Conservation (phyloP, 2,329 filamentous ascomycete species). For the Ophioceras dolichostomum region DNA sequence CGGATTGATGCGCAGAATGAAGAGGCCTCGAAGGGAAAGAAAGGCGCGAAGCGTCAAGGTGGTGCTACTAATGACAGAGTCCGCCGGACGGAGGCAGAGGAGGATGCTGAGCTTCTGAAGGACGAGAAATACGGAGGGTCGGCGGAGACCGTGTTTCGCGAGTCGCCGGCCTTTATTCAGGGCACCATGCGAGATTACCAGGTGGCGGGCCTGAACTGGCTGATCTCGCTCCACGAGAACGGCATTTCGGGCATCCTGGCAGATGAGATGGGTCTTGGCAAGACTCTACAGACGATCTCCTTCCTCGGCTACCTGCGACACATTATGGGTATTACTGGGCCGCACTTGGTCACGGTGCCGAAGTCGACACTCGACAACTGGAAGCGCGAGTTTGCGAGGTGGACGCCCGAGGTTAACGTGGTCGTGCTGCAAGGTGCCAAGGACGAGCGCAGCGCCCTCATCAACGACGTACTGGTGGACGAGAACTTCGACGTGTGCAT, state of each 20-base stretch:
- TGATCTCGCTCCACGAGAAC: conserved; percentile 95
- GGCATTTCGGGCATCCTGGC: conserved; percentile 96
- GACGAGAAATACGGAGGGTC: conserved; percentile 84
- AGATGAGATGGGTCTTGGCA: conserved; percentile 97
- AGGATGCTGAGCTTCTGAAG: conserved; percentile 78
- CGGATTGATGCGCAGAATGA: conserved; percentile 92
- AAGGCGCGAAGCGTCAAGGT: conserved; percentile 66
- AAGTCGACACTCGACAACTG: conserved; percentile 98
- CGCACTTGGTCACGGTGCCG: conserved; percentile 83
- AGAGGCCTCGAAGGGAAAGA: conserved; percentile 58
- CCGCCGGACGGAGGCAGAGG: conserved; percentile 90
- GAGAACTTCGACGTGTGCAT: conserved; percentile 97
- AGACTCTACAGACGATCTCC: conserved; percentile 93
- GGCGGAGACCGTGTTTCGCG: conserved; percentile 82
- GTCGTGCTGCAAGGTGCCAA: conserved; percentile 90
- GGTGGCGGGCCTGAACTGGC: conserved; percentile 89
- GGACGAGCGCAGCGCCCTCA: conserved; percentile 78
- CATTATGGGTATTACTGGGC: conserved; percentile 77
- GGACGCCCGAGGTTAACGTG: conserved; percentile 94
- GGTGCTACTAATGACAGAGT: conserved; percentile 68
- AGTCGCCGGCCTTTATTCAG: conserved; percentile 82
- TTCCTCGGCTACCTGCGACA: conserved; percentile 93
- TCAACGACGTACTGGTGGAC: conserved; percentile 81
- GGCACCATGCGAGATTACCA: conserved; percentile 95
- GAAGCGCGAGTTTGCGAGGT: conserved; percentile 85